These are phyloP conservation scores for Eutypa lata DNA, from an alignment of 2,329 filamentous ascomycete genomes.

Conservation along the genomic window DNA sequence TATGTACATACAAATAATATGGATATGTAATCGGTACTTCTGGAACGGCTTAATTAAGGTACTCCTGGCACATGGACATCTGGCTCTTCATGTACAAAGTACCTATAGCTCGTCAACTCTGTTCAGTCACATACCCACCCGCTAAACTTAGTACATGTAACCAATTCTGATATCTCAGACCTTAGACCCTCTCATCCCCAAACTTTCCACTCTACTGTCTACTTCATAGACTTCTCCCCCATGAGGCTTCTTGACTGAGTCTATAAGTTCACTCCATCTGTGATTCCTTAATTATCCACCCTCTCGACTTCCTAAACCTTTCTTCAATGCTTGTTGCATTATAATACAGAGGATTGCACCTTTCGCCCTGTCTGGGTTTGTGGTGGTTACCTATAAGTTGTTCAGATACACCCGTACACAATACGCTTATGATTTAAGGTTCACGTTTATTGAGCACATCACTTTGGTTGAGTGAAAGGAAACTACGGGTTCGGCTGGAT, in stretches of 20 bases:
- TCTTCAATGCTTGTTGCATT: no score
- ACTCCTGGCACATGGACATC: no score
- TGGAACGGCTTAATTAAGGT: no score
- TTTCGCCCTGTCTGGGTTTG: background rate
- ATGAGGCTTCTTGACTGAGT: background rate
- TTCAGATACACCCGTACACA: background rate
- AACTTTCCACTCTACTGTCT: background rate
- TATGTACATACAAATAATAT: background rate
- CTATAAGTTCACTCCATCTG: background rate
- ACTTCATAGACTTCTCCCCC: background rate
- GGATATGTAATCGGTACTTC: no score
- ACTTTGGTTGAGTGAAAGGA: background rate
- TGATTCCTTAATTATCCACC: no score
- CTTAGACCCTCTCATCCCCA: background rate
- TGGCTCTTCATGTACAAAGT: no score
- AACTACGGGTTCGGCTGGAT: no score
- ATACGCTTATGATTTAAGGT: background rate
- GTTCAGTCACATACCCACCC: background rate
- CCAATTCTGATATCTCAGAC: slow-evolving; percentile 1
- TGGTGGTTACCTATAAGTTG: background rate
- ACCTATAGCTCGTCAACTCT: no score
- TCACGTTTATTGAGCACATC: background rate
- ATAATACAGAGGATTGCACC: background rate
- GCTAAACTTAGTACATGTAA: background rate
- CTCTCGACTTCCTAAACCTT: no score